Base-by-base conservation (phyloP, 805 yeast species). In the Saccharomycopsis fermentans region DNA sequence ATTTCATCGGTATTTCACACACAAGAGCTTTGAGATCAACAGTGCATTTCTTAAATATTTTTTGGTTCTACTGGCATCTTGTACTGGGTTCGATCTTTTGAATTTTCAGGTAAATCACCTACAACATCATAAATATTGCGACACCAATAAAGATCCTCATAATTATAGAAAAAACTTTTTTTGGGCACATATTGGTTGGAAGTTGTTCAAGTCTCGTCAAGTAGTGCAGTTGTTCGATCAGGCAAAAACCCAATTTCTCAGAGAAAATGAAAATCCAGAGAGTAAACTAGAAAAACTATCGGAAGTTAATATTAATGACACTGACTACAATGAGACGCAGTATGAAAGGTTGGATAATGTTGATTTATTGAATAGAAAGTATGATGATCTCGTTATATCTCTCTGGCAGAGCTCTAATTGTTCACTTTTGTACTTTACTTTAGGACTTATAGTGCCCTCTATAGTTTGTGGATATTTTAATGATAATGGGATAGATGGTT, bases 131-230 rank as follows among this genome's bases (percentile, higher is more conserved):
- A 81, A 92, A 59, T 87, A 80, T 70, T 84, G 94, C 50, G 96
- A 91, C 68, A 86, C 95, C 0, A 96, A 88, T 61, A 78, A 80
- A 65, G 98, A 91, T 70, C 97, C 98, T 1, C 90, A 88, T 71
- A 83, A 83, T 66, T 84, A 87, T 40, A 81, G 91, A 67, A 78
- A 87, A 60, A 97, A 97, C 0, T 78, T 90, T 65, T 71, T 80
- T 66, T 90, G 82, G 80, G 82, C 92, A 36, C 96, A 90, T 71
- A 75, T 90, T 72, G 97, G 97, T 2, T 91, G 96, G 96, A 78
- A 87, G 73, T 68, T 90, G 36, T 74, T 85, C 60, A 78, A 78
- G 52, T 54, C 52, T 17, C 26, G 62, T 4, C 51, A 52, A 29
- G 12, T 40, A 9, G 34, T 48, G 3, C 52, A 52, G 35, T 17